Percentiles rank a stretch among this genome's conserved stretches.
phyloP scores from a whole-genome alignment of 176 grass and related monocot species.

The Calamus simplicifolius region DNA sequence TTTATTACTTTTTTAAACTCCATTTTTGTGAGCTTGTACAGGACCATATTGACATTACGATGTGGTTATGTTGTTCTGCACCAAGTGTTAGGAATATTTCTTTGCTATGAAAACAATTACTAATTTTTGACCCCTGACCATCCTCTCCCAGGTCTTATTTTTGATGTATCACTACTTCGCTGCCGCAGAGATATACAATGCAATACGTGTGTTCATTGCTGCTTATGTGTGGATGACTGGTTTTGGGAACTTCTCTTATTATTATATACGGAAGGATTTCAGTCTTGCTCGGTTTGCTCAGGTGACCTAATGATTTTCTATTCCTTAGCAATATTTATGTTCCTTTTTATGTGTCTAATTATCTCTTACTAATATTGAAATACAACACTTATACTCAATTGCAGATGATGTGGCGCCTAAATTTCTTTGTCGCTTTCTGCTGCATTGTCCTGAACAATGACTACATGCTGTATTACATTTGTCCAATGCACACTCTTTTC shows the following conservation, averaged over 20 bases:
- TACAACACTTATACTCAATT: constrained; percentile 13
- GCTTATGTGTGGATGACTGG: constrained; percentile 94
- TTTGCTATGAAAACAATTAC: too few species aligned
- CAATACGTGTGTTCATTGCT: constrained; percentile 82
- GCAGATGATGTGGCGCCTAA: constrained; percentile 94
- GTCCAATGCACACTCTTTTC: constrained; percentile 87
- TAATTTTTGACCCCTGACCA: too few species aligned
- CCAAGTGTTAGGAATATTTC: too few species aligned
- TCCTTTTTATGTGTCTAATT: constrained; percentile 3
- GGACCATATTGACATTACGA: too few species aligned
- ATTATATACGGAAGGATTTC: constrained; percentile 79
- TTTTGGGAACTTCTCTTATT: constrained; percentile 95
- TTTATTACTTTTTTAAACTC: too few species aligned
- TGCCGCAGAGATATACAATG: constrained; percentile 86
- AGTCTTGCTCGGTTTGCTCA: constrained; percentile 75
- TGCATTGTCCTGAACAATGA: constrained; percentile 88
- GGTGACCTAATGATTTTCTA: constrained; percentile 27
- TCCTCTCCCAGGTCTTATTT: constrained; percentile 58
- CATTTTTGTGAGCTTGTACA: too few species aligned
- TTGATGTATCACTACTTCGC: constrained; percentile 95
- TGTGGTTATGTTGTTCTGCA: too few species aligned
- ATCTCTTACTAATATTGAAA: constrained; percentile 1
- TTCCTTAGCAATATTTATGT: not conserved
- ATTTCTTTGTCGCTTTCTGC: constrained; percentile 63
- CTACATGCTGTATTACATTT: constrained; percentile 77